These are phyloP conservation scores for Thalassia testudinum DNA, from an alignment of 116 monocot species.

Conservation along the genomic window DNA sequence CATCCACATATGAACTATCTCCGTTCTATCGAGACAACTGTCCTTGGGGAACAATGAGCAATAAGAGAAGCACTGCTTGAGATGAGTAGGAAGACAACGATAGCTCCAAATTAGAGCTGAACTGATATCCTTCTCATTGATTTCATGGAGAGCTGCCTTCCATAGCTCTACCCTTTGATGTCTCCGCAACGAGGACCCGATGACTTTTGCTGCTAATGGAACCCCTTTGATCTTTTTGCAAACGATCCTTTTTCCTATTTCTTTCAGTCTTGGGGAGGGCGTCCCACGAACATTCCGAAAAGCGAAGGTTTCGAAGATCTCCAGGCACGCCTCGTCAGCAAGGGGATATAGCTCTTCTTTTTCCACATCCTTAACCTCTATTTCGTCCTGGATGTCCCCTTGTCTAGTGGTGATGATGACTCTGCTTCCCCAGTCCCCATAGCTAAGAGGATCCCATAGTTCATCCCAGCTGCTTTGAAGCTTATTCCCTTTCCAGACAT, in stretches of 20 bases:
- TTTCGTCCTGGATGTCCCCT: background rate
- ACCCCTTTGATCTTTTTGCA: background rate
- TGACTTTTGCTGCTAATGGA: background rate
- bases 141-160: background rate
- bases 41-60: constrained; percentile 5
- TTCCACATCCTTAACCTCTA: background rate
- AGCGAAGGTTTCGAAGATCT: background rate
- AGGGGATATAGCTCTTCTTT: constrained; percentile 5
- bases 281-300: background rate
- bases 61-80: constrained; percentile 8
- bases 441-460: background rate
- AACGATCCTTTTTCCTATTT: constrained; percentile 5
- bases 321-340: background rate
- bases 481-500: constrained; percentile 1
- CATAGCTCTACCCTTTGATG: background rate
- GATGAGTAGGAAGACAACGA: background rate
- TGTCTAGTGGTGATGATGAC: constrained; percentile 1
- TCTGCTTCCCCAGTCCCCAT: constrained; percentile 1
- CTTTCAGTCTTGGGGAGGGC: background rate
- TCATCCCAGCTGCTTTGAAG: background rate
- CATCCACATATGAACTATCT: background rate
- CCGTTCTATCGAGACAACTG: background rate
- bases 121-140: background rate
- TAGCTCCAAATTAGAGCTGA: constrained; percentile 1
- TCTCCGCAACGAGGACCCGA: background rate